Base-by-base conservation (phyloP, 2,329 filamentous ascomycete genomes). In the Orbilia brochopaga region DNA sequence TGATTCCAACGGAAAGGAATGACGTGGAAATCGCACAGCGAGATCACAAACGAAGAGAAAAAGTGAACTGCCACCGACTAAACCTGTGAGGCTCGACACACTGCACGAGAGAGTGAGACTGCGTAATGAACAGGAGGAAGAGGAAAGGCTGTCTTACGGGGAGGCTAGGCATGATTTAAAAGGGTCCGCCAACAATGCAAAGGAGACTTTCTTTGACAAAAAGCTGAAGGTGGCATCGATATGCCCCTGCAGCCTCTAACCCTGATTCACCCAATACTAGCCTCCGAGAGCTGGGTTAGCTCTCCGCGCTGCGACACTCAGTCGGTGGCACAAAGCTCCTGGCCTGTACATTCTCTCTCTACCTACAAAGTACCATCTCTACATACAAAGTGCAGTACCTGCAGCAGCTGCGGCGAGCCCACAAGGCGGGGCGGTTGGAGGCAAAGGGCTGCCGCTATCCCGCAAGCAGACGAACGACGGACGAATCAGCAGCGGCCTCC, bases 221-320 rank as follows among this genome's bases (percentile, higher is more conserved):
- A 69, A 69, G 37, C 52, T 44, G 57, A 24, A 63, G 56, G 51
- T 60, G 57, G 51, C 51, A 52, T 59, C 53, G 35, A 70, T 52
- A 10, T 42, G 52, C 27, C 54, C 56, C 52, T 56, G 51, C 51
- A 51, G 37, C 32, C 35, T 42, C 55, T 65, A 56, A 72, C 67
- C 67, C 60, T 72, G 67, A 72, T 72, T 58, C 67, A 72, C 55
- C 65, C 59, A 63, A 63, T 63, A 35, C 32, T 63, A 42, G 50
- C 46, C 42, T 24, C 17, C 55, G 23, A 72, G 58, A 58, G 67
- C 59, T 72, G 53, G 60, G 60, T 50, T 51, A 37, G 24, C 44
- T 35, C 40, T 35, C 51, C 32, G 2, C 53, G 23, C 32, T 50
- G 64, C 21, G 40, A 69, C 50, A 27, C 7, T 51, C 3, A 6